Conservation (phyloP, 768 basidiomycete genomes). For the Auriculariales sp. region DNA sequence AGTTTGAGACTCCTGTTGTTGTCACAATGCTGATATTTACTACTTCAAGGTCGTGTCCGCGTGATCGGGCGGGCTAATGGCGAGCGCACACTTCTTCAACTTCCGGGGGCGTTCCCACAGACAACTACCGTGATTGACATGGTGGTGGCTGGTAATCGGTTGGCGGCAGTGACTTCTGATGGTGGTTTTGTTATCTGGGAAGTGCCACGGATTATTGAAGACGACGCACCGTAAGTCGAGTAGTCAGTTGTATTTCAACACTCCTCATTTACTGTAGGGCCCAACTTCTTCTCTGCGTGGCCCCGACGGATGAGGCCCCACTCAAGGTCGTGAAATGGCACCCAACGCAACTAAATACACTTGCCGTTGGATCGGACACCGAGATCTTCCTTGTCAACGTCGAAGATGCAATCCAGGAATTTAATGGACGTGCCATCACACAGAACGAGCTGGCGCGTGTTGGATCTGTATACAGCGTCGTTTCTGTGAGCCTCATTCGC, state of each 20-base stretch:
- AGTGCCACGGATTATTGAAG: constrained; percentile 65
- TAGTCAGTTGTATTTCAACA: constrained; percentile 44
- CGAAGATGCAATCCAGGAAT: constrained; percentile 39
- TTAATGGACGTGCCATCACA: constrained; percentile 49
- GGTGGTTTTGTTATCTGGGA: constrained; percentile 87
- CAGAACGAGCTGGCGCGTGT: constrained; percentile 59
- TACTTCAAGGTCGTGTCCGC: constrained; percentile 52
- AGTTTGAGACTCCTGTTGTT: neutral
- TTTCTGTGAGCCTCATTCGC: constrained; percentile 38
- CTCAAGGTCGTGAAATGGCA: constrained; percentile 83
- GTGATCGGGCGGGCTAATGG: constrained; percentile 82
- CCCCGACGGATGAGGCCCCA: constrained; percentile 46
- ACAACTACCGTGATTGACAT: constrained; percentile 65
- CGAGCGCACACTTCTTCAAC: constrained; percentile 71
- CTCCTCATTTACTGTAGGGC: constrained; percentile 1
- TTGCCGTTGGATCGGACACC: constrained; percentile 71
- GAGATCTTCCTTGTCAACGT: constrained; percentile 68
- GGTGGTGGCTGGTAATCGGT: constrained; percentile 70
- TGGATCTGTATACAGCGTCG: constrained; percentile 48
- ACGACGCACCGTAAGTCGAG: constrained; percentile 86
- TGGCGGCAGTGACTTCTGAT: constrained; percentile 77
- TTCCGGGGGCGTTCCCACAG: constrained; percentile 43
- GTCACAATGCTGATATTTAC: neutral
- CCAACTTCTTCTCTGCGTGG: constrained; percentile 45
- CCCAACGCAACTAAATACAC: constrained; percentile 61